These are phyloP conservation scores for Ascosphaera pollenicola DNA, from an alignment of 2,329 filamentous ascomycete genomes.

Conservation along the genomic window DNA sequence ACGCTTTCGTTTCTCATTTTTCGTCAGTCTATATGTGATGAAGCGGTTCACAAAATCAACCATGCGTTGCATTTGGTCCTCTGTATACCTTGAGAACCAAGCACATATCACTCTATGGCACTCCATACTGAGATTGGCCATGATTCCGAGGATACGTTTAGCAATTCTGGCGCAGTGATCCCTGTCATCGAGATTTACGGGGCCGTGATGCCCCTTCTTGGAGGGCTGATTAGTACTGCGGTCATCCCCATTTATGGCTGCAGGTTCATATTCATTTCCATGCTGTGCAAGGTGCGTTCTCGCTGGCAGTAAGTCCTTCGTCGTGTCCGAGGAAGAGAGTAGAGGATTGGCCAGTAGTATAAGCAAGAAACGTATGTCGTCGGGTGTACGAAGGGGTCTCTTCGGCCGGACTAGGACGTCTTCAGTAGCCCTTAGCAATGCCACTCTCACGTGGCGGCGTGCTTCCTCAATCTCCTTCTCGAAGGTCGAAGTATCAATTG, in stretches of 20 bases:
- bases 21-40: conserved; percentile 55
- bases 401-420: conserved; percentile 60
- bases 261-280: neutral
- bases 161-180: conserved; percentile 30
- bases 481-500: conserved; percentile 23
- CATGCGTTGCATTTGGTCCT: conserved; percentile 43
- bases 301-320: conserved; percentile 4
- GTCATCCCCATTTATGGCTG: neutral
- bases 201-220: neutral
- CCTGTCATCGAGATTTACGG: neutral
- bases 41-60: conserved; percentile 62
- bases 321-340: conserved; percentile 28
- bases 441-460: conserved; percentile 45
- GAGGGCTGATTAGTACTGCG: neutral
- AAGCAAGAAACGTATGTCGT: conserved; percentile 55
- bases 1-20: conserved; percentile 45
- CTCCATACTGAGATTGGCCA: conserved; percentile 52
- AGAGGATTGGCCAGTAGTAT: conserved; percentile 62
- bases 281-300: neutral
- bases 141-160: conserved; percentile 60
- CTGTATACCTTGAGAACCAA: conserved; percentile 55
- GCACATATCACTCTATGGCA: conserved; percentile 57
- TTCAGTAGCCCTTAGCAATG: conserved; percentile 58
- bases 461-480: conserved; percentile 35
- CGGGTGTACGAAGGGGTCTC: conserved; percentile 41